Evolutionary conservation across 441 rosid species (phyloP).

Genomic region (Arabidopsis lyrata): DNA sequence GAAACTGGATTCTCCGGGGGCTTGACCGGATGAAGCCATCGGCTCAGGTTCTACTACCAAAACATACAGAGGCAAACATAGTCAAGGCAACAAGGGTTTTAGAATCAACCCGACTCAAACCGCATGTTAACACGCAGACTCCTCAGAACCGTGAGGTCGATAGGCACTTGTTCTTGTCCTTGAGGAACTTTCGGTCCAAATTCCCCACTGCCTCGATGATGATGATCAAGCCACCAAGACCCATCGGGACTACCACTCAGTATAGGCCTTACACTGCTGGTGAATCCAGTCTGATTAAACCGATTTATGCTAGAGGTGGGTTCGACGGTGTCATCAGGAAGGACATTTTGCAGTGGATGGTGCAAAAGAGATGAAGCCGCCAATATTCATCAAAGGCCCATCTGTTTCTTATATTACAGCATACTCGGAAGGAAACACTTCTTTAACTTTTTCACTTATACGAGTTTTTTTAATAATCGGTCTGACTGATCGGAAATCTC

Average conservation of each 20-base stretch:
- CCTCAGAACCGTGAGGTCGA: constrained; percentile 53
- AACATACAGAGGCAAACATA: constrained; percentile 32
- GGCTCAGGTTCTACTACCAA: constrained; percentile 59
- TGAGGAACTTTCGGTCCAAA: constrained; percentile 54
- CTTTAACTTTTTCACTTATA: background rate
- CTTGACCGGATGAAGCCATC: constrained; percentile 86
- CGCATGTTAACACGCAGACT: constrained; percentile 41
- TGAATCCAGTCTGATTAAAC: constrained; percentile 33
- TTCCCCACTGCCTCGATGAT: constrained; percentile 62
- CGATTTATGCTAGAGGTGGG: constrained; percentile 39
- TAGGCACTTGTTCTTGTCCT: constrained; percentile 61
- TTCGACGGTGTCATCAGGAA: constrained; percentile 58
- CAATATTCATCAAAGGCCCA: background rate
- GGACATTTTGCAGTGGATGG: constrained; percentile 80
- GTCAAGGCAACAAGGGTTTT: constrained; percentile 48
- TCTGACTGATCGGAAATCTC: constrained; percentile 64
- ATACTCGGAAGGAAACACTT: constrained; percentile 15
- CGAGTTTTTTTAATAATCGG: constrained; percentile 21
- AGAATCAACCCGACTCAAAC: constrained; percentile 52
- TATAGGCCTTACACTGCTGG: constrained; percentile 52
- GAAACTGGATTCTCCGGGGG: constrained; percentile 81
- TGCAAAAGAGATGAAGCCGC: constrained; percentile 48
- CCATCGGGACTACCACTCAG: constrained; percentile 58
- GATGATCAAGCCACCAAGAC: constrained; percentile 57
- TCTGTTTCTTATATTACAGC: constrained; percentile 2